Conservation (phyloP, 2,329 filamentous ascomycete species). For the Cordyceps fumosorosea region DNA sequence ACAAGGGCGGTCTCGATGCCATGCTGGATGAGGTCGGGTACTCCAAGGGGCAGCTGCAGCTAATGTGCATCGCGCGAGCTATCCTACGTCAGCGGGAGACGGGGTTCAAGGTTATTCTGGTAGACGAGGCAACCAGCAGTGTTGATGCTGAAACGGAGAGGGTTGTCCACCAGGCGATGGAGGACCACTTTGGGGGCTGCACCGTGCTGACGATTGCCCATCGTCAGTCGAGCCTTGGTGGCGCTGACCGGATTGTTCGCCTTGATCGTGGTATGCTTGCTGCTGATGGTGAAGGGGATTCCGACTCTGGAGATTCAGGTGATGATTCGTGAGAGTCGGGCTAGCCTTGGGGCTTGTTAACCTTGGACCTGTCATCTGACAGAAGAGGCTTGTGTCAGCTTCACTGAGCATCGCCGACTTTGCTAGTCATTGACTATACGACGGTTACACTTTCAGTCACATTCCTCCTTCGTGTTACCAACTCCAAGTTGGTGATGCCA, state of each 20-base stretch:
- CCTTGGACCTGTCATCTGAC: no score
- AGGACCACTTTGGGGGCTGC: not conserved
- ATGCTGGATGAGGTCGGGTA: slow-evolving; percentile 24
- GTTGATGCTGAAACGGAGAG: not conserved
- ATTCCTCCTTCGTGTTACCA: no score
- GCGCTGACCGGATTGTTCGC: slow-evolving; percentile 2
- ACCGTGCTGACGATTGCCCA: not conserved
- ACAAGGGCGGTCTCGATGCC: slow-evolving; percentile 27
- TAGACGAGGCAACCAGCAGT: slow-evolving; percentile 9
- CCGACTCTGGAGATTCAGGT: not conserved
- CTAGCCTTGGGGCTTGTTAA: not conserved
- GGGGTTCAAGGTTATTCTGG: not conserved
- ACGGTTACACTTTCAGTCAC: no score
- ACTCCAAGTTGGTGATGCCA: no score
- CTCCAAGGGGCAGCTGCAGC: slow-evolving; percentile 23
- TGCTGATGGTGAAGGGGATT: not conserved
- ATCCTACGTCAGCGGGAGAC: slow-evolving; percentile 16
- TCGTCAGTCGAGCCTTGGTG: not conserved
- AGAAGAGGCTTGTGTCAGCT: no score
- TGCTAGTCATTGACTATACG: no score
- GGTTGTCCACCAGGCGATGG: not conserved
- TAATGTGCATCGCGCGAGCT: slow-evolving; percentile 6
- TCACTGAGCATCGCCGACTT: no score
- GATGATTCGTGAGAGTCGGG: not conserved
- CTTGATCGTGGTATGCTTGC: not conserved